A percentile compares a stretch with the other conserved stretches of the same genome.
Conservation (phyloP, 2,329 filamentous ascomycete species). For the Phaeophleospora eucalypticola region DNA sequence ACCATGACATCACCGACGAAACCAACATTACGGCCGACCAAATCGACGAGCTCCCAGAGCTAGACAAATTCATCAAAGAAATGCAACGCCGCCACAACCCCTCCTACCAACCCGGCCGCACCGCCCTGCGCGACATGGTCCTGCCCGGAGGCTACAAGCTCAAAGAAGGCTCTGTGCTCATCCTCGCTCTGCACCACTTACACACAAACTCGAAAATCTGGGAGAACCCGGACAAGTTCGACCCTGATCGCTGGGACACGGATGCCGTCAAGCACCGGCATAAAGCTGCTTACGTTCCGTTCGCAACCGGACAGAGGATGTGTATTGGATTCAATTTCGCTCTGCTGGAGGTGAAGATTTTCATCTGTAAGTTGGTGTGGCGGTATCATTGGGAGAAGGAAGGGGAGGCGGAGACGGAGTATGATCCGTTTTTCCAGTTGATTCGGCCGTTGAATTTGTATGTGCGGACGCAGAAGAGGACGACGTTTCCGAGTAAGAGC, state of each 20-base stretch:
- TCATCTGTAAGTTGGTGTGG: conserved; percentile 56
- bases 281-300: conserved; percentile 54
- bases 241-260: conserved; percentile 58
- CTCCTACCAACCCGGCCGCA: conserved; percentile 58
- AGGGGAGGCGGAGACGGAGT: conserved; percentile 51
- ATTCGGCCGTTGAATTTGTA: conserved; percentile 55
- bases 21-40: conserved; percentile 36
- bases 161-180: conserved; percentile 50
- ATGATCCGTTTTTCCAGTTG: conserved; percentile 58
- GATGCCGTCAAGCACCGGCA: conserved; percentile 51
- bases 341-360: conserved; percentile 57
- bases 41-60: conserved; percentile 45
- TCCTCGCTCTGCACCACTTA: conserved; percentile 45
- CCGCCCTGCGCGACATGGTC: conserved; percentile 52
- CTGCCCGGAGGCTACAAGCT: conserved; percentile 58
- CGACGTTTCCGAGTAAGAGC: conserved; percentile 43
- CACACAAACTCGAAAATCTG: conserved; percentile 53
- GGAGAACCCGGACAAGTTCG: conserved; percentile 56
- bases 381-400: conserved; percentile 55
- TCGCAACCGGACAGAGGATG: conserved; percentile 53
- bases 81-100: conserved; percentile 58
- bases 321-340: conserved; percentile 65
- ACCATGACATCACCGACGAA: conserved; percentile 34
- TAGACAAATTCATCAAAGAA: conserved; percentile 59
- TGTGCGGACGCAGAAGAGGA: conserved; percentile 47